phyloP scores from a whole-genome alignment of 2,329 filamentous ascomycete genomes.

The Colletotrichum kahawae region DNA sequence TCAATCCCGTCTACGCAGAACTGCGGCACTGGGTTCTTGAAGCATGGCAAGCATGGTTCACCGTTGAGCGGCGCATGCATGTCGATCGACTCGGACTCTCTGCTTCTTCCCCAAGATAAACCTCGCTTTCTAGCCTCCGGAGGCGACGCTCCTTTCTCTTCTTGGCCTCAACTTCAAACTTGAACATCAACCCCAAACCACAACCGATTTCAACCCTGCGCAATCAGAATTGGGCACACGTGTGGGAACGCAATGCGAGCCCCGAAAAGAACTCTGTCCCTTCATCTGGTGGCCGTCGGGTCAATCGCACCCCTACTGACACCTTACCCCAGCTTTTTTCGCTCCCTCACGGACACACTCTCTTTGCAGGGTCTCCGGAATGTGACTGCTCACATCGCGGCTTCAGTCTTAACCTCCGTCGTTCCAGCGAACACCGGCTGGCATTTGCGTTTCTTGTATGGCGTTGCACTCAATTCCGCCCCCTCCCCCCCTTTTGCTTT shows the following conservation, averaged over 20 bases:
- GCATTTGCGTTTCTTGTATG: not conserved
- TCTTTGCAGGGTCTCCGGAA: not conserved
- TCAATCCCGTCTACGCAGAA: not conserved
- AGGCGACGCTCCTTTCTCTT: not conserved
- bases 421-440: conserved; percentile 1
- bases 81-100: not conserved
- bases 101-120: not conserved
- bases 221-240: not conserved
- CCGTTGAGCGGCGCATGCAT: not conserved
- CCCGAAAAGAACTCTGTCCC: not conserved
- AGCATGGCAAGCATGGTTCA: not conserved
- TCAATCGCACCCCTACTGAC: not conserved
- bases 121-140: not conserved
- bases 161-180: not conserved
- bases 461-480: not conserved
- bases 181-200: not conserved
- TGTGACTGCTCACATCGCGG: conserved; percentile 20
- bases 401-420: not conserved
- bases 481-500: not conserved
- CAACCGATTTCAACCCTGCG: not conserved
- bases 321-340: conserved; percentile 3
- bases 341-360: not conserved
- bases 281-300: not conserved
- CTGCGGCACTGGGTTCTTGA: not conserved
- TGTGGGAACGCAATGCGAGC: not conserved